Base-by-base conservation (phyloP, 805 yeast genomes). In the Kurtzmaniella cleridarum region DNA sequence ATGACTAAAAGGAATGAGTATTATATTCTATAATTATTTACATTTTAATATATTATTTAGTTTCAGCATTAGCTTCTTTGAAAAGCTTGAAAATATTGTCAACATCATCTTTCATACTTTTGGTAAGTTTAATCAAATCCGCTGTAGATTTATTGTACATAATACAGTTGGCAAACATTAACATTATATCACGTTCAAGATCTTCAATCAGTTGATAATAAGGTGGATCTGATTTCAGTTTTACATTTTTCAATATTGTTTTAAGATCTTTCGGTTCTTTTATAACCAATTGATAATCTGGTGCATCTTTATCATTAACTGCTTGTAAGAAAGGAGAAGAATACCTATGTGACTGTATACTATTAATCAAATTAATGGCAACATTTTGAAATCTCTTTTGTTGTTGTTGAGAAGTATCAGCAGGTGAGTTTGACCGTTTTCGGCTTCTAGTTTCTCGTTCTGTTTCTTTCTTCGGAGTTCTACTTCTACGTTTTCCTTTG, bases 121-220 rank as follows among this genome's bases (percentile, higher is more conserved):
- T 63, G 1, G 88, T 76, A 72, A 85, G 73, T 28, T 60, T 57
- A 32, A 75, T 76, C 43, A 83, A 69, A 39, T 81, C 87, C 20
- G 79, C 75, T 43, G 74, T 78, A 44, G 77, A 70, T 48, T 75
- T 75, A 57, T 86, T 85, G 61, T 80, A 86, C 93, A 86, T 86
- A 13, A 85, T 73, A 13, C 91, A 86, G 57, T 86, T 86, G 37
- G 91, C 83, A 61, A 82, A 84, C 93, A 86, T 84, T 42, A 81
- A 64, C 64, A 81, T 71, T 32, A 86, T 66, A 44, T 82, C 86
- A 36, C 83, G 64, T 47, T 85, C 87, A 16, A 86, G 62, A 41
- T 81, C 79, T 27, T 71, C 66, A 31, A 85, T 73, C 39, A 72
- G 68, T 0, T 79, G 81, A 36, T 77, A 78, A 17, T 47, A 53